Evolutionary conservation across 2,329 filamentous ascomycete species (phyloP).

Genomic region (Fusarium lyarnte): DNA sequence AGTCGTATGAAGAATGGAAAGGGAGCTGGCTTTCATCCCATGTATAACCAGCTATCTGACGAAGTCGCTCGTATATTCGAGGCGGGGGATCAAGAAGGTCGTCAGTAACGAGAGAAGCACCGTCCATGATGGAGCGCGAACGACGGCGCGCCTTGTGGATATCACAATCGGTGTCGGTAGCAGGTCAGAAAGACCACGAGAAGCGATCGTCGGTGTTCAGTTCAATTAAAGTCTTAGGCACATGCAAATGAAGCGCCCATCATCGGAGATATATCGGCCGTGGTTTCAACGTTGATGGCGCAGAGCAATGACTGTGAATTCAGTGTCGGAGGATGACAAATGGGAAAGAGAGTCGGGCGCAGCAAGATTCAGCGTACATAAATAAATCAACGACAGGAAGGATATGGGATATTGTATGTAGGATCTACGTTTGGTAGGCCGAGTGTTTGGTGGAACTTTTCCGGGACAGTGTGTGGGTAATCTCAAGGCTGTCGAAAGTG

Average conservation of each 20-base stretch:
- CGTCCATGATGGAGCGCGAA: constrained; percentile 59
- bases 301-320: neutral
- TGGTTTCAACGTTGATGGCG: constrained; percentile 10
- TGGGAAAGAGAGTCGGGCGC: constrained; percentile 17
- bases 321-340: neutral
- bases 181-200: constrained; percentile 29
- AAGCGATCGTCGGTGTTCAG: constrained; percentile 42
- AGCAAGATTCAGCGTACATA: constrained; percentile 1
- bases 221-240: constrained; percentile 40
- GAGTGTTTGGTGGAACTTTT: constrained; percentile 27
- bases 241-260: constrained; percentile 46
- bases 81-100: constrained; percentile 70
- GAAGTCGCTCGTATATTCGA: constrained; percentile 76
- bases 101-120: constrained; percentile 59
- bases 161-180: constrained; percentile 32
- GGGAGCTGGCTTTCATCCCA: constrained; percentile 74
- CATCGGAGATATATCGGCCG: constrained; percentile 41
- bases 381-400: neutral
- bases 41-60: constrained; percentile 77
- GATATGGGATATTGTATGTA: constrained; percentile 25
- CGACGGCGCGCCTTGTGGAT: constrained; percentile 36
- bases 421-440: constrained; percentile 28
- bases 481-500: constrained; percentile 2
- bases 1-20: constrained; percentile 80
- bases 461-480: constrained; percentile 10